Evolutionary conservation across 2,329 filamentous ascomycete genomes (phyloP).

Genomic region (Rasamsonia emersonii): DNA sequence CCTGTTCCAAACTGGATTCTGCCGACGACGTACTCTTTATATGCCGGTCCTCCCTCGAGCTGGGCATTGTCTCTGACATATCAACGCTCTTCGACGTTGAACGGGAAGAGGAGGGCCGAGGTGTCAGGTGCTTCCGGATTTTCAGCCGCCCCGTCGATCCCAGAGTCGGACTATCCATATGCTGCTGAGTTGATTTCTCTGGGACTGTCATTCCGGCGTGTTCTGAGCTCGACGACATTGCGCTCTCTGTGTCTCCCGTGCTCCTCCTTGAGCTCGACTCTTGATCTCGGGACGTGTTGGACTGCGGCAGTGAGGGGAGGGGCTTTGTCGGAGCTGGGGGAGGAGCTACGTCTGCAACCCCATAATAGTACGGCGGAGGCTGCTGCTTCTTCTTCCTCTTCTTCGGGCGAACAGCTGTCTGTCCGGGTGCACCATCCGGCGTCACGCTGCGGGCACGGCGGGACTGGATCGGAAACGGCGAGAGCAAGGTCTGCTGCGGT

Average conservation of each 20-base stretch:
- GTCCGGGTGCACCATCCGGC: constrained; percentile 5
- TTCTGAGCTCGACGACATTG: constrained; percentile 3
- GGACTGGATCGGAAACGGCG: constrained; percentile 7
- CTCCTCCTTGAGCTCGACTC: background rate
- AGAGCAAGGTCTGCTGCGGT: constrained; percentile 6
- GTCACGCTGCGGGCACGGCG: constrained; percentile 8
- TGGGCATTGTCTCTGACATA: constrained; percentile 2
- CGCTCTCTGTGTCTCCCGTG: background rate
- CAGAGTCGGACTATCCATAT: constrained; percentile 7
- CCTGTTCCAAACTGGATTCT: constrained; percentile 10
- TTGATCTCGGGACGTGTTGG: background rate
- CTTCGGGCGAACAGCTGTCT: constrained; percentile 1
- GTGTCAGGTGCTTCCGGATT: constrained; percentile 4
- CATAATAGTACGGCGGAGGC: constrained; percentile 6
- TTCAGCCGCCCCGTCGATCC: constrained; percentile 3
- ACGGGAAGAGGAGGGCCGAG: constrained; percentile 5
- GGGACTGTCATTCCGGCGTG: constrained; percentile 3
- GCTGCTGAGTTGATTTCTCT: constrained; percentile 1
- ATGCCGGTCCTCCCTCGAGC: constrained; percentile 4
- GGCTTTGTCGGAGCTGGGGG: constrained; percentile 27
- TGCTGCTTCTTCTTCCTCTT: constrained; percentile 5
- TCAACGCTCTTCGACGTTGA: constrained; percentile 6
- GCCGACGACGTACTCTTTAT: constrained; percentile 6
- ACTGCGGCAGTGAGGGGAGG: constrained; percentile 24
- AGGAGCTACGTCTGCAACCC: constrained; percentile 23